Conservation (phyloP, 805 yeast species). For the Monosporozyma aerobia region DNA sequence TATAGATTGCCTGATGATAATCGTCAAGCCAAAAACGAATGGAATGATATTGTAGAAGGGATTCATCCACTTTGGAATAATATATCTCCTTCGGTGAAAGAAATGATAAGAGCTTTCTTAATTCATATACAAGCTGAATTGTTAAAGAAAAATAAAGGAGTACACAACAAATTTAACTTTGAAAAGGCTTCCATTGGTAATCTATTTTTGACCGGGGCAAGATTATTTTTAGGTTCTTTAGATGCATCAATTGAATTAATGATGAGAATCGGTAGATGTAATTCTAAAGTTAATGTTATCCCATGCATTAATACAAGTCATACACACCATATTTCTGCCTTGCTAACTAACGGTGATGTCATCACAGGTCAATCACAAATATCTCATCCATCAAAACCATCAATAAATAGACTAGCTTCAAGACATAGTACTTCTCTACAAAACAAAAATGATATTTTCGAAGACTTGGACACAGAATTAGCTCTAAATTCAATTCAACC, state of each 20-base stretch:
- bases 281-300: slow-evolving; percentile 46
- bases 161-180: slow-evolving; percentile 42
- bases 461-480: neutral
- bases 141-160: slow-evolving; percentile 47
- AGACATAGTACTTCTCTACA: slow-evolving; percentile 1
- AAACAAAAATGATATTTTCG: neutral
- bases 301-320: slow-evolving; percentile 82
- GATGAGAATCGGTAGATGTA: slow-evolving; percentile 41
- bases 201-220: slow-evolving; percentile 68
- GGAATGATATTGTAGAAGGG: slow-evolving; percentile 77
- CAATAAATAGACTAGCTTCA: slow-evolving; percentile 3
- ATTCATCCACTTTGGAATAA: slow-evolving; percentile 58
- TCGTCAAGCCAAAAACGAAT: slow-evolving; percentile 51
- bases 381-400: slow-evolving; percentile 58
- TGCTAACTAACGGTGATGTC: slow-evolving; percentile 55
- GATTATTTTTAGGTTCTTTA: slow-evolving; percentile 74
- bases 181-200: slow-evolving; percentile 82
- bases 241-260: slow-evolving; percentile 77
- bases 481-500: neutral
- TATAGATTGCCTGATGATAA: slow-evolving; percentile 26
- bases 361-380: slow-evolving; percentile 90
- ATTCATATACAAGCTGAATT: slow-evolving; percentile 73
- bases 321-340: slow-evolving; percentile 78
- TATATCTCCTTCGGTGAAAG: slow-evolving; percentile 40
- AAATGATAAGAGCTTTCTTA: slow-evolving; percentile 65